Base-by-base conservation (phyloP, 2,329 filamentous ascomycete genomes). In the Penicillium vulpinum region DNA sequence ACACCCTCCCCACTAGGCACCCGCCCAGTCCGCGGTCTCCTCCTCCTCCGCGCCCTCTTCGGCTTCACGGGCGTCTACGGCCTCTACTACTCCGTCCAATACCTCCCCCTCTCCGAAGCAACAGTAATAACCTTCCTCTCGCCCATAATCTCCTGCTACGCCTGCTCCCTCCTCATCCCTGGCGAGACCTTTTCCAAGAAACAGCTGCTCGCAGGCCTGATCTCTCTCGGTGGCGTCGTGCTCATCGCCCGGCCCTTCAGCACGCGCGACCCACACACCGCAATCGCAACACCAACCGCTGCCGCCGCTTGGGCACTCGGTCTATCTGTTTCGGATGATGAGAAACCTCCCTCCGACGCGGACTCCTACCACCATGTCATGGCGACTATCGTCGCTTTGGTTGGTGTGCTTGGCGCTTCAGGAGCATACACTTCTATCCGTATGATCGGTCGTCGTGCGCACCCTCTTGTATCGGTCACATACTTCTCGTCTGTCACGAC, bases 41-140 rank as follows among this genome's bases (percentile, higher is more conserved):
- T 97, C 4, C 71, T 90, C 1, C 73, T 84, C 10, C 81, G 92
- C 66, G 90, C 90, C 0, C 71, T 89, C 2, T 81, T 81, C 29
- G 92, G 91, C 13, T 88, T 88, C 73, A 89, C 91, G 70, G 91
- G 90, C 11, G 88, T 95, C 4, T 92, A 88, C 70, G 89, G 89
- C 35, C 84, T 94, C 76, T 95, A 87, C 65, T 87, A 87, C 66
- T 88, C 85, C 8, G 76, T 90, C 56, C 83, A 90, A 69, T 95
- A 95, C 66, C 83, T 96, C 3, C 90, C 91, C 0, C 81, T 96
- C 2, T 89, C 91, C 16, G 92, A 96, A 71, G 91, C 92, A 2
- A 94, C 90, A 0, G 92, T 96, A 33, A 88, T 97, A 51, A 94
- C 91, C 9, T 97, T 96, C 70, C 81, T 96, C 6, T 85, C 89